A percentile compares a stretch with the other conserved stretches of the same genome.
Evolutionary conservation across 805 yeast genomes (phyloP).

Genomic region (Saturnispora hagleri): DNA sequence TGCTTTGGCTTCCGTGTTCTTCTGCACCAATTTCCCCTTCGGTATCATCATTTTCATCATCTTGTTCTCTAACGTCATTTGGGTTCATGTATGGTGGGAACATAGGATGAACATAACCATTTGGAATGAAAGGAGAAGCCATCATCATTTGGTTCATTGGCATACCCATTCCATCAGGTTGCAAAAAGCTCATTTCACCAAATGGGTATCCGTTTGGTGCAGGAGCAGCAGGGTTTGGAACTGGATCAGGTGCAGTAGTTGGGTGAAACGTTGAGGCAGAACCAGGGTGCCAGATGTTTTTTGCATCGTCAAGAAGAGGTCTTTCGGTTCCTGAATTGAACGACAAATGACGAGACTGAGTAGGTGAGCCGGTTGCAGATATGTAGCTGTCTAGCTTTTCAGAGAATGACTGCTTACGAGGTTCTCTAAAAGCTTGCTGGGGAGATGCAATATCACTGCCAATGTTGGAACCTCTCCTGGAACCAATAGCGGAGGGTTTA

Average conservation of each 20-base stretch:
- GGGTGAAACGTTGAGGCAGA: slow-evolving; percentile 55
- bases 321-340: slow-evolving; percentile 26
- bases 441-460: slow-evolving; percentile 22
- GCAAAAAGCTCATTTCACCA: slow-evolving; percentile 12
- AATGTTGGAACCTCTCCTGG: slow-evolving; percentile 47
- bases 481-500: slow-evolving; percentile 27
- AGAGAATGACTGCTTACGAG: slow-evolving; percentile 41
- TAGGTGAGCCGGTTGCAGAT: slow-evolving; percentile 23
- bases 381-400: slow-evolving; percentile 55
- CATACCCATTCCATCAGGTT: slow-evolving; percentile 7
- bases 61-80: slow-evolving; percentile 1
- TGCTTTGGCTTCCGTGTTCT: not conserved
- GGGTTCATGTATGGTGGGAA: slow-evolving; percentile 26
- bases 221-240: slow-evolving; percentile 5
- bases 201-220: slow-evolving; percentile 1
- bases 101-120: slow-evolving; percentile 28
- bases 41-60: not conserved
- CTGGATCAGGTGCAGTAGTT: slow-evolving; percentile 7
- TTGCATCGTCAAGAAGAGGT: slow-evolving; percentile 22
- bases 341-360: slow-evolving; percentile 22
- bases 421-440: slow-evolving; percentile 24
- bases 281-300: slow-evolving; percentile 59
- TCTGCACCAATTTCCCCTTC: not conserved
- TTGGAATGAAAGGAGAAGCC: slow-evolving; percentile 27
- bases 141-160: slow-evolving; percentile 21